These are phyloP conservation scores for Xanthoconium purpureum DNA, from an alignment of 768 basidiomycete species.

Conservation along the genomic window DNA sequence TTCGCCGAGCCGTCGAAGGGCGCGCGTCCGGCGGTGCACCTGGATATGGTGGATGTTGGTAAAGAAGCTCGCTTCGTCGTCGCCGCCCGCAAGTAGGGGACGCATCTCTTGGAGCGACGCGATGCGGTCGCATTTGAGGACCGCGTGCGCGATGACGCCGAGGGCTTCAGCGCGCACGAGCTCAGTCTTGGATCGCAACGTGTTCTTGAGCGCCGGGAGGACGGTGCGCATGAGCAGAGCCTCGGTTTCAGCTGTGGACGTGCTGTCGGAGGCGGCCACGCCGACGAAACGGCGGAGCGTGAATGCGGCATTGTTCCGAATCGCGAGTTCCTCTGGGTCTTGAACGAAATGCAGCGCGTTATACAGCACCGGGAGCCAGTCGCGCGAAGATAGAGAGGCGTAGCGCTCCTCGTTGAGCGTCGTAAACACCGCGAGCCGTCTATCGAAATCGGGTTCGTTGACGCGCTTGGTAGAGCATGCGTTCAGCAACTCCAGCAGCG, in stretches of 20 bases:
- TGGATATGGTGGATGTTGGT: constrained; percentile 95
- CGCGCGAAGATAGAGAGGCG: constrained; percentile 43
- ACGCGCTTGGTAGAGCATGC: constrained; percentile 79
- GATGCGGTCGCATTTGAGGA: constrained; percentile 60
- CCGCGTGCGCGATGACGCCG: constrained; percentile 71
- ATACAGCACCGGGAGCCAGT: constrained; percentile 83
- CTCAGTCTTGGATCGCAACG: constrained; percentile 76
- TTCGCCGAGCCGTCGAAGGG: constrained; percentile 80
- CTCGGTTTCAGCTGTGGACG: constrained; percentile 44
- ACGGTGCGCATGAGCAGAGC: constrained; percentile 60
- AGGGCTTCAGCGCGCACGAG: constrained; percentile 84
- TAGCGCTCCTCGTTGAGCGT: constrained; percentile 67
- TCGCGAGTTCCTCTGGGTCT: constrained; percentile 82
- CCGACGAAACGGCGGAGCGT: constrained; percentile 79
- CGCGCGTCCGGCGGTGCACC: constrained; percentile 82
- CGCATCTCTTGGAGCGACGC: constrained; percentile 73
- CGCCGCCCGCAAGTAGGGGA: constrained; percentile 76
- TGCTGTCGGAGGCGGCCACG: constrained; percentile 34
- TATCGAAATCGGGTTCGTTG: constrained; percentile 92
- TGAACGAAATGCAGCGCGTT: constrained; percentile 85
- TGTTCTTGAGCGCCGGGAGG: constrained; percentile 76
- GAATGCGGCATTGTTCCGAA: constrained; percentile 77
- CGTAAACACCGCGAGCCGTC: constrained; percentile 73
- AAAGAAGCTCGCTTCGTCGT: constrained; percentile 96
- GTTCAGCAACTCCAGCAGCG: constrained; percentile 68